Evolutionary conservation across 129 eudicot genomes (phyloP).

Genomic region (Flaveria sonorensis): DNA sequence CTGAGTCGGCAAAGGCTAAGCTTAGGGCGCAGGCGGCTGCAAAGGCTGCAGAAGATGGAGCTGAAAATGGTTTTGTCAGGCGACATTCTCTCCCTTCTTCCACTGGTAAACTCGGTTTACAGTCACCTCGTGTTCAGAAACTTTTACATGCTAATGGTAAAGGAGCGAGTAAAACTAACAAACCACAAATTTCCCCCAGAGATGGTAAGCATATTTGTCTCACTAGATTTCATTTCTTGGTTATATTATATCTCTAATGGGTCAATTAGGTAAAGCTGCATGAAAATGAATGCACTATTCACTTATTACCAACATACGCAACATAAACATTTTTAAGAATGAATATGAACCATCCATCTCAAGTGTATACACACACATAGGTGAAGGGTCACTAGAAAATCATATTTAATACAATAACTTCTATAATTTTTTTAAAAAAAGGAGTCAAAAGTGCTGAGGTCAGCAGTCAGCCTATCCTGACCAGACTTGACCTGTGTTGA

Average conservation of each 20-base stretch:
- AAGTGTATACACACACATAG: background rate
- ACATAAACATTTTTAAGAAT: background rate
- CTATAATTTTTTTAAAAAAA: background rate
- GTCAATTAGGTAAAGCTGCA: background rate
- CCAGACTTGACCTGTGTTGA: background rate
- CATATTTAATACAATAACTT: background rate
- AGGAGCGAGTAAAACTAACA: slow-evolving; percentile 56
- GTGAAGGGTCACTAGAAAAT: background rate
- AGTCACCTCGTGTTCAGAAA: slow-evolving; percentile 77
- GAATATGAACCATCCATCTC: background rate
- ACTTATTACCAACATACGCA: background rate
- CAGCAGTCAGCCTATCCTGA: background rate
- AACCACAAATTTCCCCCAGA: slow-evolving; percentile 47
- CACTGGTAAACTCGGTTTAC: slow-evolving; percentile 54
- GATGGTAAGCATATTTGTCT: slow-evolving; percentile 50
- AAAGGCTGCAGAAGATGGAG: slow-evolving; percentile 58
- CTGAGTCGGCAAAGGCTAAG: slow-evolving; percentile 87
- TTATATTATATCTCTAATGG: background rate
- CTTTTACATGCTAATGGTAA: slow-evolving; percentile 69
- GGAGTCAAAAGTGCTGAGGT: background rate
- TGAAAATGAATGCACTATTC: background rate
- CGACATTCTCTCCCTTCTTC: slow-evolving; percentile 81
- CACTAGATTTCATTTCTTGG: background rate
- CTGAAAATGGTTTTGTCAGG: slow-evolving; percentile 58
- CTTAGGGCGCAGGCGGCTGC: slow-evolving; percentile 73